phyloP scores from a whole-genome alignment of 495 filamentous ascomycete genomes.

The Penicillium paxilli region DNA sequence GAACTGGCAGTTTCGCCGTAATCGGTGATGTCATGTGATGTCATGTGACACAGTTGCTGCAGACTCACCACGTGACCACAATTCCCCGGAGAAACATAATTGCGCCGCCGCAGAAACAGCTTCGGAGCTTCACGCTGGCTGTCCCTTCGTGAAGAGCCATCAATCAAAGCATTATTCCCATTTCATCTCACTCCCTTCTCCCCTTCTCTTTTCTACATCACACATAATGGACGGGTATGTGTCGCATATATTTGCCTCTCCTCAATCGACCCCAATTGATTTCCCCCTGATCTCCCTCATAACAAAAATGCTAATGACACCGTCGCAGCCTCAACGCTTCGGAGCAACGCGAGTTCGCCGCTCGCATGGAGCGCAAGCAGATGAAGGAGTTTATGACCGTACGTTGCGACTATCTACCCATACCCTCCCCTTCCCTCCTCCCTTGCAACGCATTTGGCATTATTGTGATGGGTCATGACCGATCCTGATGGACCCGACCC shows the following conservation, averaged over 20 bases:
- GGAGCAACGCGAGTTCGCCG: conserved; percentile 89
- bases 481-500: no score
- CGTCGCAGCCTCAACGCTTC: conserved; percentile 64
- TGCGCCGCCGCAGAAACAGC: conserved; percentile 34
- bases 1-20: no score
- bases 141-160: conserved; percentile 8
- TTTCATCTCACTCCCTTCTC: neutral
- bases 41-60: no score
- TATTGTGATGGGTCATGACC: no score
- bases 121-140: conserved; percentile 33
- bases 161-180: conserved; percentile 5
- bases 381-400: conserved; percentile 98
- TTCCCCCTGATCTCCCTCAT: neutral
- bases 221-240: conserved; percentile 49
- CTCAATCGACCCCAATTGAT: neutral
- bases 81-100: conserved; percentile 22
- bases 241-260: neutral
- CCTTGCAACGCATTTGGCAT: no score
- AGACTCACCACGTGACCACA: neutral
- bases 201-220: neutral
- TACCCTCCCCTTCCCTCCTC: no score
- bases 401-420: conserved; percentile 28
- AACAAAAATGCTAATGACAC: neutral
- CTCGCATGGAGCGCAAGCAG: conserved; percentile 93
- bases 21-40: no score